Percentiles rank a stretch among this genome's conserved stretches.
phyloP scores from a whole-genome alignment of 1,139 yeast genomes.

The Candida anutae region DNA sequence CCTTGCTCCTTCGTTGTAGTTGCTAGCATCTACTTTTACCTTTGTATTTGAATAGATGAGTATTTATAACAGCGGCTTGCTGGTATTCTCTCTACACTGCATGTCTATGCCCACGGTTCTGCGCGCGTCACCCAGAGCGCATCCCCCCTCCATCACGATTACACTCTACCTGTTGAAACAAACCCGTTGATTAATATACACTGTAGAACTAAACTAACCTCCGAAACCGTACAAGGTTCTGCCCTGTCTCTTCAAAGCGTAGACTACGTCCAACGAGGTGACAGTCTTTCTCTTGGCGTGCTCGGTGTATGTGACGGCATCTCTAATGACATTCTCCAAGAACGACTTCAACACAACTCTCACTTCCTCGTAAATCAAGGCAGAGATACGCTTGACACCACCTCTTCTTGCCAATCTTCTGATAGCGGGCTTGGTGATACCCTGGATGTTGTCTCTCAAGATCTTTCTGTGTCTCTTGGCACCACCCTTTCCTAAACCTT shows the following conservation, averaged over 20 bases:
- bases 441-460: conserved; percentile 98
- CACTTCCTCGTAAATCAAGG: conserved; percentile 97
- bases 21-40: too few species aligned
- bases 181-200: too few species aligned
- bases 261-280: conserved; percentile 96
- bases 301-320: conserved; percentile 98
- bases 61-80: too few species aligned
- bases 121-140: too few species aligned
- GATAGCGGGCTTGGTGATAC: conserved; percentile 99
- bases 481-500: conserved; percentile 99
- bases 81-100: too few species aligned
- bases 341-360: conserved; percentile 94
- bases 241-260: conserved; percentile 99
- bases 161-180: too few species aligned
- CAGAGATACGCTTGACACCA: conserved; percentile 99
- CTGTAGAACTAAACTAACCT: conserved; percentile 60
- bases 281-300: conserved; percentile 99
- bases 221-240: conserved; percentile 99
- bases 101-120: too few species aligned
- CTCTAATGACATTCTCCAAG: conserved; percentile 96
- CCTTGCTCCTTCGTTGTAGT: too few species aligned
- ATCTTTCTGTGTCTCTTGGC: conserved; percentile 99
- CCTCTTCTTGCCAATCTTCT: conserved; percentile 99
- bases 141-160: too few species aligned
- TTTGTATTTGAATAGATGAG: too few species aligned